Conservation (phyloP, 164 flowering plant species). For the Santalum album region DNA sequence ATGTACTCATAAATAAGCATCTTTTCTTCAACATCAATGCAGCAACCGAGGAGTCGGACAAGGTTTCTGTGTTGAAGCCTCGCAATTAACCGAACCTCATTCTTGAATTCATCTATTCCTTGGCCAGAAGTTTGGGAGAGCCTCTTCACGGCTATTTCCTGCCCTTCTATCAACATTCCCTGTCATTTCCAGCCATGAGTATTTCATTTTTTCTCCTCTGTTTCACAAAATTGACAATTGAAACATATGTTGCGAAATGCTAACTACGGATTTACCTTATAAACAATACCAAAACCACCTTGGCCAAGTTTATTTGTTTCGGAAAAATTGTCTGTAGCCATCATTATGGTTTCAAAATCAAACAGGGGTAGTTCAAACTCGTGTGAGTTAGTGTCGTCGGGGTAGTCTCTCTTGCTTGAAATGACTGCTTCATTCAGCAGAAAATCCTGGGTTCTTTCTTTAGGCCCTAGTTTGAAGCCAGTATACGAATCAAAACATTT, state of each 20-base stretch:
- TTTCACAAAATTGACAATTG: neutral
- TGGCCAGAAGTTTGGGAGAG: constrained; percentile 49
- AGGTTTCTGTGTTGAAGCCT: constrained; percentile 72
- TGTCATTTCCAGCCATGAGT: constrained; percentile 9
- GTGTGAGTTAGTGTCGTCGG: constrained; percentile 21
- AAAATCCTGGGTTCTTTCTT: constrained; percentile 42
- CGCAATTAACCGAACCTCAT: constrained; percentile 51
- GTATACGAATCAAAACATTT: neutral
- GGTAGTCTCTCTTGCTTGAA: constrained; percentile 27
- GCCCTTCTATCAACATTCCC: constrained; percentile 38
- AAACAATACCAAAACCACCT: constrained; percentile 72
- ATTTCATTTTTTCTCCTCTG: neutral
- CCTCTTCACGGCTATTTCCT: constrained; percentile 59
- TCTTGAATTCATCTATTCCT: constrained; percentile 59
- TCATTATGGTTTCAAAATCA: constrained; percentile 27
- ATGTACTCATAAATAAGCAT: constrained; percentile 63
- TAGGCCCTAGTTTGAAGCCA: constrained; percentile 18
- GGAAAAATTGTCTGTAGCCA: constrained; percentile 46
- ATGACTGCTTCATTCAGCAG: constrained; percentile 22
- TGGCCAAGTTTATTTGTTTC: constrained; percentile 47
- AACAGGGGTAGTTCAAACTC: constrained; percentile 44
- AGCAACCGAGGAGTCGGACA: constrained; percentile 57
- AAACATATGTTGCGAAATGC: neutral
- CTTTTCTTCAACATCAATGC: constrained; percentile 49
- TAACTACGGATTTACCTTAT: constrained; percentile 40